These are phyloP conservation scores for Aechmea fasciata DNA, from an alignment of 176 grass and related monocot species.

Conservation along the genomic window DNA sequence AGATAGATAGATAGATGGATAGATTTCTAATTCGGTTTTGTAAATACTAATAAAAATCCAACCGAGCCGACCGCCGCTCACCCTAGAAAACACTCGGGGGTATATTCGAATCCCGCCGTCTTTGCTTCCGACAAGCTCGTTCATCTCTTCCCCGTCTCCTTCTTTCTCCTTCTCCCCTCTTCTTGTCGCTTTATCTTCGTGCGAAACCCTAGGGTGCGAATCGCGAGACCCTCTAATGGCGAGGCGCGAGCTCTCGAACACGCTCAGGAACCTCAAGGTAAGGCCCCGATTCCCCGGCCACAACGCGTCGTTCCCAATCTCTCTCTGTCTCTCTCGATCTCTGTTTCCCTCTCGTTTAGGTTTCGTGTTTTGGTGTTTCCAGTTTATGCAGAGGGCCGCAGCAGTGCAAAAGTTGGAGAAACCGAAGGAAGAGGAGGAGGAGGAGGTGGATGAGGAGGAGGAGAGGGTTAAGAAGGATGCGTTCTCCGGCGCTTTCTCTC, in stretches of 20 bases:
- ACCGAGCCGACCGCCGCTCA: no score
- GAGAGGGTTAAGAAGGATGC: neutral
- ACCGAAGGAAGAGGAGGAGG: conserved; percentile 26
- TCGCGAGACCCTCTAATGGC: conserved; percentile 28
- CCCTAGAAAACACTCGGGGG: no score
- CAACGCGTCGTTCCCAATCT: neutral
- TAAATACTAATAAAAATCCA: no score
- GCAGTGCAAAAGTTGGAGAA: conserved; percentile 31
- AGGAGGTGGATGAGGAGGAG: neutral
- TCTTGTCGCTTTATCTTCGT: neutral
- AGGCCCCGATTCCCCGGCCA: neutral
- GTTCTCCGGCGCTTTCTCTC: conserved; percentile 2
- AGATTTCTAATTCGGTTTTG: no score
- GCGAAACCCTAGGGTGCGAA: neutral
- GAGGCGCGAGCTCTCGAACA: conserved; percentile 85
- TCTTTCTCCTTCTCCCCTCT: neutral
- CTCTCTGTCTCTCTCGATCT: neutral
- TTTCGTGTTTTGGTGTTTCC: conserved; percentile 1
- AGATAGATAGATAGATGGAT: no score
- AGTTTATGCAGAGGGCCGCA: conserved; percentile 91
- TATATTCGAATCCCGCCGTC: no score
- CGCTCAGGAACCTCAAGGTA: conserved; percentile 74
- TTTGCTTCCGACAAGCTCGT: no score
- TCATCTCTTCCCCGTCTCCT: neutral
- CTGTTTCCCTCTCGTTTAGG: neutral